These are phyloP conservation scores for Lathyrus aphaca DNA, from an alignment of 306 rosid species.

Conservation along the genomic window DNA sequence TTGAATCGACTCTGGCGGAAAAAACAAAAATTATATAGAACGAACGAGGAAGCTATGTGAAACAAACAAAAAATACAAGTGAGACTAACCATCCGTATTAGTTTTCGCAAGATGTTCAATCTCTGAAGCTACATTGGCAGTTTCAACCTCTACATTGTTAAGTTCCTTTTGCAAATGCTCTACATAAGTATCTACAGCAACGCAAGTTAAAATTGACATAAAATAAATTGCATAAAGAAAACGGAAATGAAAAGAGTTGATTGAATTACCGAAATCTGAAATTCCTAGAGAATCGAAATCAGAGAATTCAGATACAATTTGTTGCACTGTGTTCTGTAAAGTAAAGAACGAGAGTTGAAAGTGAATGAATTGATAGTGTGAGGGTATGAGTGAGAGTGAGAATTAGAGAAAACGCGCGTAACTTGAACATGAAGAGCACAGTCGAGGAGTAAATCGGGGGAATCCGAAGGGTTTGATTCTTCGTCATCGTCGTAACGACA, in stretches of 20 bases:
- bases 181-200: conserved; percentile 54
- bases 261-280: conserved; percentile 52
- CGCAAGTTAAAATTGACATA: not conserved
- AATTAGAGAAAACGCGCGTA: not conserved
- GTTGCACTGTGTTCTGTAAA: conserved; percentile 56
- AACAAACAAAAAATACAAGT: not conserved
- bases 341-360: conserved; percentile 15
- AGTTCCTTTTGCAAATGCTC: conserved; percentile 63
- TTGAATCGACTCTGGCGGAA: conserved; percentile 54
- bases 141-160: conserved; percentile 52
- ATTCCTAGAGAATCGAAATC: conserved; percentile 41
- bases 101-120: conserved; percentile 55
- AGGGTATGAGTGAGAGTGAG: not conserved
- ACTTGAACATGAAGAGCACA: conserved; percentile 61
- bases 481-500: conserved; percentile 37
- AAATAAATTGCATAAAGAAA: not conserved
- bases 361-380: conserved; percentile 1
- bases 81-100: conserved; percentile 54
- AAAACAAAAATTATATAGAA: conserved; percentile 7
- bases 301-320: conserved; percentile 60
- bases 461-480: conserved; percentile 40
- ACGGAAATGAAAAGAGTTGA: not conserved
- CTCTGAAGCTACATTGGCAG: conserved; percentile 45
- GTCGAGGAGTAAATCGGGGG: conserved; percentile 46
- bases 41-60: not conserved